Conservation (phyloP, 129 eudicot species). For the Logfia minima region DNA sequence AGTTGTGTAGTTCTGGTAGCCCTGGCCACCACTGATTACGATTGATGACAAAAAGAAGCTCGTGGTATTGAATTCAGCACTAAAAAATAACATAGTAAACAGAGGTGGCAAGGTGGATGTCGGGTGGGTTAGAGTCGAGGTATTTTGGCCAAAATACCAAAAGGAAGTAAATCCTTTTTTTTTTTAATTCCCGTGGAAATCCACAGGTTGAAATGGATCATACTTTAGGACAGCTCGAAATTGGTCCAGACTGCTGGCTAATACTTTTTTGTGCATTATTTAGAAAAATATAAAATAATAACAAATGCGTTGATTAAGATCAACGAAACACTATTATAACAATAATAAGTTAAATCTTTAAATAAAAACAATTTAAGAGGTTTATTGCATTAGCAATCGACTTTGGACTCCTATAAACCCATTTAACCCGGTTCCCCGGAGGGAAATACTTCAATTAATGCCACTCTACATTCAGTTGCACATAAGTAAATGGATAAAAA, state of each 20-base stretch:
- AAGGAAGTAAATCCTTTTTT: too few relatives aligned
- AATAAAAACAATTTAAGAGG: not conserved
- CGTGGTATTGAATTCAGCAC: not conserved
- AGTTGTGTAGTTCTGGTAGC: not conserved
- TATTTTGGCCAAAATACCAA: too few relatives aligned
- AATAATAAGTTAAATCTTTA: not conserved
- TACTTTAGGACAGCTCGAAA: too few relatives aligned
- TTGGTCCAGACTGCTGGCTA: not conserved
- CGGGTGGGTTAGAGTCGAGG: too few relatives aligned
- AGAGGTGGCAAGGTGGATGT: not conserved
- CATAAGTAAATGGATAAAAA: not conserved
- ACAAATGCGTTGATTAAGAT: not conserved
- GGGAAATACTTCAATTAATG: too few relatives aligned
- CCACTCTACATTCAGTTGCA: not conserved
- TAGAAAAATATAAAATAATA: not conserved
- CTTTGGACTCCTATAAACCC: too few relatives aligned
- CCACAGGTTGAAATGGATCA: too few relatives aligned
- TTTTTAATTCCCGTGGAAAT: too few relatives aligned
- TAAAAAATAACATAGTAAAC: not conserved
- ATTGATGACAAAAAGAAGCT: not conserved
- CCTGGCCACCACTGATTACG: not conserved
- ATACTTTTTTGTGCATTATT: not conserved
- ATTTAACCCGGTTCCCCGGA: too few relatives aligned
- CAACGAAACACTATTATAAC: not conserved
- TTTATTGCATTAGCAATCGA: not conserved